These are phyloP conservation scores for Cyberlindnera sargentensis DNA, from an alignment of 805 yeast species.

Conservation along the genomic window DNA sequence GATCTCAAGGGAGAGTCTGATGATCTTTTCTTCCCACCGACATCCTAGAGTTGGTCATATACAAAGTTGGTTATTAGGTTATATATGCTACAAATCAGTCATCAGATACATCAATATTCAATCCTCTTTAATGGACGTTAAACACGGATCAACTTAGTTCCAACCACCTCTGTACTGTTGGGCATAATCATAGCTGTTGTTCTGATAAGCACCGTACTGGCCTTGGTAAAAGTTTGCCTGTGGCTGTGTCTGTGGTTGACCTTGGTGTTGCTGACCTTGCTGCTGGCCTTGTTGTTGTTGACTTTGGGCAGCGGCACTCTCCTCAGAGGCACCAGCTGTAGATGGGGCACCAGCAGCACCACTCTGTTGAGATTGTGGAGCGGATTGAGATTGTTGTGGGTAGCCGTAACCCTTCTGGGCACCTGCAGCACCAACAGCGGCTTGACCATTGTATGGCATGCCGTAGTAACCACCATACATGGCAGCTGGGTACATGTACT, in stretches of 20 bases:
- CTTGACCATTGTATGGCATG: not conserved
- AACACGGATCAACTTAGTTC: not conserved
- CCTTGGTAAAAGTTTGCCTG: not conserved
- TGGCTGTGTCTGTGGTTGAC: not conserved
- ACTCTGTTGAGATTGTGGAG: constrained; percentile 4
- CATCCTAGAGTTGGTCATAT: constrained; percentile 1
- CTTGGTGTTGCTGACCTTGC: constrained; percentile 8
- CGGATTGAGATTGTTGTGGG: constrained; percentile 3
- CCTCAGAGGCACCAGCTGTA: not conserved
- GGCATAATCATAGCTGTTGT: constrained; percentile 3
- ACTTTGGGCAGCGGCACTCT: not conserved
- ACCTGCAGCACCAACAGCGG: constrained; percentile 1
- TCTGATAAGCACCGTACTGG: constrained; percentile 1
- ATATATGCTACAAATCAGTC: not conserved
- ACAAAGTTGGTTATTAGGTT: constrained; percentile 6
- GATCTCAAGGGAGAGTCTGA: constrained; percentile 52
- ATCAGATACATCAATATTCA: constrained; percentile 1
- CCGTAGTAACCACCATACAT: constrained; percentile 7
- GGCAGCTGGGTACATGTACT: constrained; percentile 22
- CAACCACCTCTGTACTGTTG: constrained; percentile 11
- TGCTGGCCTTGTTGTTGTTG: constrained; percentile 8
- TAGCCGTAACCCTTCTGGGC: constrained; percentile 2
- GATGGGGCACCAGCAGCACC: constrained; percentile 6
- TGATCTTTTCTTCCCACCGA: constrained; percentile 4
- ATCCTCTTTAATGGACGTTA: no score